A percentile compares a stretch with the other conserved stretches of the same genome.
These are phyloP conservation scores for Cryptosporidium tyzzeri DNA, from an alignment of 169 alveolate genomes.

Conservation along the genomic window DNA sequence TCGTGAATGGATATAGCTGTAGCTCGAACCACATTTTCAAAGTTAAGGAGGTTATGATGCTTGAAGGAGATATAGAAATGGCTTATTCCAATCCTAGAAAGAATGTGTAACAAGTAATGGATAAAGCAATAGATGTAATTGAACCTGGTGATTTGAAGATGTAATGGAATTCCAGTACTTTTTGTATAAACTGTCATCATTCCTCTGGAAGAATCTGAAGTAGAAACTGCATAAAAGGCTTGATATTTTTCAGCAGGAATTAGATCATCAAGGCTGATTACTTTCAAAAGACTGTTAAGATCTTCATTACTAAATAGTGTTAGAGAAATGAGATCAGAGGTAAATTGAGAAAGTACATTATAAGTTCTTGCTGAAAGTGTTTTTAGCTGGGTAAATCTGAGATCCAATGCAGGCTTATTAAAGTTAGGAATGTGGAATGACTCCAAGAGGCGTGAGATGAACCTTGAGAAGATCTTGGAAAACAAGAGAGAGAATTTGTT, in stretches of 20 bases:
- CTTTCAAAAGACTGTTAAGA: not conserved
- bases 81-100: not conserved
- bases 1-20: slow-evolving; percentile 1
- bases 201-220: slow-evolving; percentile 52
- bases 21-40: slow-evolving; percentile 11
- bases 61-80: slow-evolving; percentile 14
- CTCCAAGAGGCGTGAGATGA: not conserved
- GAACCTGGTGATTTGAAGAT: slow-evolving; percentile 10
- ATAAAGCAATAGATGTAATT: slow-evolving; percentile 37
- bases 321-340: not conserved
- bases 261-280: not conserved
- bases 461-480: slow-evolving; percentile 25
- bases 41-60: slow-evolving; percentile 6
- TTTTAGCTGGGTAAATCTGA: not conserved
- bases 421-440: not conserved
- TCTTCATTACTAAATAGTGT: not conserved
- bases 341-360: not conserved
- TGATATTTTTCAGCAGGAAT: slow-evolving; percentile 7
- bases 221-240: slow-evolving; percentile 9
- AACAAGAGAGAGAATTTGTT: slow-evolving; percentile 32
- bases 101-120: slow-evolving; percentile 9
- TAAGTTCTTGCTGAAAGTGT: slow-evolving; percentile 26
- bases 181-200: slow-evolving; percentile 11
- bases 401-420: not conserved
- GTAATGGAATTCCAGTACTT: not conserved